Base-by-base conservation (phyloP, 176 grass and related monocot genomes). In the Zea luxurians region DNA sequence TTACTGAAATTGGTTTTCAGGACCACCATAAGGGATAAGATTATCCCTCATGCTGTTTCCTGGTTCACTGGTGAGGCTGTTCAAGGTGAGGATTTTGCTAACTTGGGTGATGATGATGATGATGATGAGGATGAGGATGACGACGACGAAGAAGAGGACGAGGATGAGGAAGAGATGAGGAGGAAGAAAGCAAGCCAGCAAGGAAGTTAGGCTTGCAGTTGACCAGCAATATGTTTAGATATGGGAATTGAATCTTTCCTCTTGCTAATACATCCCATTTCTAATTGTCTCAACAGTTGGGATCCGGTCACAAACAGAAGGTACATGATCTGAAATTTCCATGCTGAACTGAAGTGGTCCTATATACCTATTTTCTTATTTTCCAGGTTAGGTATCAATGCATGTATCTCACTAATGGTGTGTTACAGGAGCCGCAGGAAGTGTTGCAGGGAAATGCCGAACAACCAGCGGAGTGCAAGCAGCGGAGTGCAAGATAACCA, bases 401-500 rank as follows among this genome's bases (percentile, higher is more conserved):
- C 13, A 4, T 7, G 74, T 11, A 2, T 83, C 58, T 68, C 66
- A 81, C 34, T 82, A 62, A 48, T 68, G n/a, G 5, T 64, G 11
- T 71, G 49, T 68, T 2, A 12, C 78, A 90, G 83, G 38, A 74
- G 2, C n/a, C 85, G 4, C 64, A 75, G 9, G 90, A 97, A 83
- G 76, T 47, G 78, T 4, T 37, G 6, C 83, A 87, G 78, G 92
- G 87, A n/a, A 78, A 70, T 52, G 62, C 82, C 13, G 90, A 97
- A 4, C 90, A 89, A 66, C 93, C 93, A 46, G 77, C 93, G 2
- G 90, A 97, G 46, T 97, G 93, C 93, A 92, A 97, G 85, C 93
- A 97, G 77, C 93, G 2, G 90, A 97, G 46, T 97, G 93, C 93
- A 92, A 97, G 85, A n/a, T n/a, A n/a, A n/a, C n/a, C 93, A 97